Conservation (phyloP, 345 rosid genomes). For the Dovyalis caffra region DNA sequence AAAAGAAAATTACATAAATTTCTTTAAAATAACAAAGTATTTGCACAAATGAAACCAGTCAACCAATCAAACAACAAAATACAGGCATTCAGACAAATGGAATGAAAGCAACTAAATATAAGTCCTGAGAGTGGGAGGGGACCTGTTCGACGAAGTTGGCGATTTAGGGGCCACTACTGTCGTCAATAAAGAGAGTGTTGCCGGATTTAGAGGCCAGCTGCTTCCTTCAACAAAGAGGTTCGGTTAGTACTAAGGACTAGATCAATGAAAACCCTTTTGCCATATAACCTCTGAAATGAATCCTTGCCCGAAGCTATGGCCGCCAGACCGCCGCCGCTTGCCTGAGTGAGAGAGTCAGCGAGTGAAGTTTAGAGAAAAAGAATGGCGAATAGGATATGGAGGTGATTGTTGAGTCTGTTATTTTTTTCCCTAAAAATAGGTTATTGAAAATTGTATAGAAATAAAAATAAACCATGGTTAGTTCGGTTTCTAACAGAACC, state of each 20-base stretch:
- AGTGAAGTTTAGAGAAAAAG: background rate
- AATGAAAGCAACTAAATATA: background rate
- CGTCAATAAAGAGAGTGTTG: background rate
- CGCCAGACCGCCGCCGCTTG: background rate
- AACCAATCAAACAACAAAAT: background rate
- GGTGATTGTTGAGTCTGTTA: background rate
- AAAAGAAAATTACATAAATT: background rate
- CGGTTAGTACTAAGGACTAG: background rate
- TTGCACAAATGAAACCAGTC: background rate
- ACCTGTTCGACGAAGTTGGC: too few species aligned
- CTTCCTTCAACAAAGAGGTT: background rate
- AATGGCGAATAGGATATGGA: background rate
- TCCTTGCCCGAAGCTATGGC: too few species aligned
- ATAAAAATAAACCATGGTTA: background rate
- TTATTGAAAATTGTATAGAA: background rate
- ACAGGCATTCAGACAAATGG: background rate
- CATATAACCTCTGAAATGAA: background rate
- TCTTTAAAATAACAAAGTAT: too few species aligned
- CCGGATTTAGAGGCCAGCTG: background rate
- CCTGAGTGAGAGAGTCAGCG: background rate
- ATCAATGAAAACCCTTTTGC: background rate
- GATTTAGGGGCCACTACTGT: background rate
- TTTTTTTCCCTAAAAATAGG: background rate
- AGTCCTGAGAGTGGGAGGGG: background rate
- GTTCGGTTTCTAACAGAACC: background rate